Base-by-base conservation (phyloP, 2,329 filamentous ascomycete genomes). In the Dothistroma pini region DNA sequence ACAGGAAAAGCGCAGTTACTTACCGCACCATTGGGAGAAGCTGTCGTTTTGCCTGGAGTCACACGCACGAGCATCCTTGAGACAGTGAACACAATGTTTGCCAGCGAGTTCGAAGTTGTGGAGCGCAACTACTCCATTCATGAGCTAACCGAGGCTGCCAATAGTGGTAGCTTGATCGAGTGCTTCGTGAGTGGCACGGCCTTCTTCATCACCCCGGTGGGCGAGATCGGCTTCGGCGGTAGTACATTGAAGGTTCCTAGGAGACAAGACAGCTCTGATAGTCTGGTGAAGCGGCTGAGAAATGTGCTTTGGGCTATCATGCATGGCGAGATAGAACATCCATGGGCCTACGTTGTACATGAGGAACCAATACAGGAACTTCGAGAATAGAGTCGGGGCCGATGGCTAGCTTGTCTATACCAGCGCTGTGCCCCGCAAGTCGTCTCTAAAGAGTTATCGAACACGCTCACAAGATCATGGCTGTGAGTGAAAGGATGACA, bases 181-280 rank as follows among this genome's bases (percentile, higher is more conserved):
- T 84, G 89, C 1, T 96, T 96, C 72, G 89, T 89, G 11, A 85
- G 88, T 35, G 92, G 92, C 29, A 96, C 92, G 65, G 92, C 92
- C 61, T 77, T 75, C 69, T 80, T 79, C 51, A 71, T 80, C 48
- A 73, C 75, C 3, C 75, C 77, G 0, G 74, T 79, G 21, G 71
- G 70, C 19, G 66, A 73, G 50, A 77, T 80, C 47, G 72, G 75
- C 53, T 79, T 72, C 64, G 71, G 75, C 9, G 76, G 76, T 16
- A 70, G 70, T 63, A 76, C 76, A 44, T 60, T 79, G 16, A 69
- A 73, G 19, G 78, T 63, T 75, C 78, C 11, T 67, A 65, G n/a
- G n/a, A n/a, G 29, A 58, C 70, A 21, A 64, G 25, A 29, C 25
- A 6, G 25, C 25, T 29, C 25, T 29, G 25, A 29, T 29, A 29